phyloP scores from a whole-genome alignment of 768 basidiomycete species.

The Amanita subjunquillea region DNA sequence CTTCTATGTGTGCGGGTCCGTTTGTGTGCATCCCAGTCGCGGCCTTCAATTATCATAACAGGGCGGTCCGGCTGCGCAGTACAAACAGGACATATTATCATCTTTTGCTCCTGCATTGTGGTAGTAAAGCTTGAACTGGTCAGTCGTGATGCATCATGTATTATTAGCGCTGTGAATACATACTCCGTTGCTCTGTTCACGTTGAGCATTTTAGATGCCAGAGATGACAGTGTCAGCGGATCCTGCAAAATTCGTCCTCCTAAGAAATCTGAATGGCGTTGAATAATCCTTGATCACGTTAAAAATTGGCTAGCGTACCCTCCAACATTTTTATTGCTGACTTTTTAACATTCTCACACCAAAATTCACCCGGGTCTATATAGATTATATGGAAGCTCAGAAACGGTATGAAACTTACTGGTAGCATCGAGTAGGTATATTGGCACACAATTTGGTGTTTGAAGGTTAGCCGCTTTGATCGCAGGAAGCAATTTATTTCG shows the following conservation, averaged over 20 bases:
- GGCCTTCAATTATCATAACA: constrained; percentile 51
- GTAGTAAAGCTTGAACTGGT: constrained; percentile 39
- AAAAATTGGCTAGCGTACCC: constrained; percentile 22
- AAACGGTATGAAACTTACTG: constrained; percentile 23
- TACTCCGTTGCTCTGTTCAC: constrained; percentile 38
- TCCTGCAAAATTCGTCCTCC: constrained; percentile 37
- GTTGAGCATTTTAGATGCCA: constrained; percentile 42
- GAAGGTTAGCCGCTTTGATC: constrained; percentile 35
- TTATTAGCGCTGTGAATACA: constrained; percentile 9
- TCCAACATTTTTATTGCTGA: constrained; percentile 38
- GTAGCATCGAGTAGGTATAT: constrained; percentile 60
- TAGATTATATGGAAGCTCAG: constrained; percentile 2
- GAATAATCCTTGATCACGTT: background rate
- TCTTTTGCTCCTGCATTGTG: constrained; percentile 44
- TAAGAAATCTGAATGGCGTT: constrained; percentile 42
- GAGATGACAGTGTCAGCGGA: constrained; percentile 43
- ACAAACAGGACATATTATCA: constrained; percentile 51
- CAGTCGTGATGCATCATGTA: constrained; percentile 3
- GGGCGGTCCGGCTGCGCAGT: constrained; percentile 48
- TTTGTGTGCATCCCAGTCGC: constrained; percentile 47
- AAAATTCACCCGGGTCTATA: constrained; percentile 42
- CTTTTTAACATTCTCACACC: constrained; percentile 45
- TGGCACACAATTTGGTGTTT: constrained; percentile 20
- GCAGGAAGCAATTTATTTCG: constrained; percentile 81
- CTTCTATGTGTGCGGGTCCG: constrained; percentile 46